Percentiles rank a stretch among this genome's conserved stretches.
These are phyloP conservation scores for Flueggea neowawraea DNA, from an alignment of 441 rosid species.

Conservation along the genomic window DNA sequence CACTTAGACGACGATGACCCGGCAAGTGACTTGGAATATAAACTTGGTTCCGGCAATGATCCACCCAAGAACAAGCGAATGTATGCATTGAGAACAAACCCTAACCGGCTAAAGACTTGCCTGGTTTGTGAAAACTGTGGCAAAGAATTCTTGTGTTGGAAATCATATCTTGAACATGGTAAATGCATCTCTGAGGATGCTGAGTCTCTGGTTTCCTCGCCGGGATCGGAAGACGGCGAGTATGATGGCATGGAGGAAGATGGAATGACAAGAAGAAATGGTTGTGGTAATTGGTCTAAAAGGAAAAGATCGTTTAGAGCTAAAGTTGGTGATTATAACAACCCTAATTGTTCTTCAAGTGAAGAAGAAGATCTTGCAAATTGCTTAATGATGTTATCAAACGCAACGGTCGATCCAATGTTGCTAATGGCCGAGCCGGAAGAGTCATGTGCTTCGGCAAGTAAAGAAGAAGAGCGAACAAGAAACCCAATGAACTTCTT, in stretches of 20 bases:
- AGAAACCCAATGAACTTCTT: constrained; percentile 31
- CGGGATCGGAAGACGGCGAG: constrained; percentile 33
- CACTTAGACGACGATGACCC: constrained; percentile 47
- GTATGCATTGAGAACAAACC: constrained; percentile 68
- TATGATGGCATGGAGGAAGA: constrained; percentile 15
- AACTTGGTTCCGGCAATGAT: constrained; percentile 21
- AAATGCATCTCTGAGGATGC: constrained; percentile 51
- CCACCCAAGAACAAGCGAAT: constrained; percentile 43
- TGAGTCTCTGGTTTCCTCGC: constrained; percentile 48
- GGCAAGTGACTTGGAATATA: constrained; percentile 49
- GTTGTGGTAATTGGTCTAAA: constrained; percentile 46
- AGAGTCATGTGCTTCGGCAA: constrained; percentile 71
- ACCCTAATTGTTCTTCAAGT: constrained; percentile 45
- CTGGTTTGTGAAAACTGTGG: constrained; percentile 70
- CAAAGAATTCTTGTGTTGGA: constrained; percentile 66
- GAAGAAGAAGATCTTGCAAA: constrained; percentile 97
- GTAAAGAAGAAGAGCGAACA: constrained; percentile 46
- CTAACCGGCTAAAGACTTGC: constrained; percentile 53
- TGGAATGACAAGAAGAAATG: constrained; percentile 10
- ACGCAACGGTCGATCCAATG: constrained; percentile 47
- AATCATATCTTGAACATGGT: constrained; percentile 63
- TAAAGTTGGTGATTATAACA: constrained; percentile 28
- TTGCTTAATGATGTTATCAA: constrained; percentile 88
- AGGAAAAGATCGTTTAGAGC: constrained; percentile 54
- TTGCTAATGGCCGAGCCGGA: constrained; percentile 34